phyloP scores from a whole-genome alignment of 2,329 filamentous ascomycete species.

The Emmonsiellopsis sp. region DNA sequence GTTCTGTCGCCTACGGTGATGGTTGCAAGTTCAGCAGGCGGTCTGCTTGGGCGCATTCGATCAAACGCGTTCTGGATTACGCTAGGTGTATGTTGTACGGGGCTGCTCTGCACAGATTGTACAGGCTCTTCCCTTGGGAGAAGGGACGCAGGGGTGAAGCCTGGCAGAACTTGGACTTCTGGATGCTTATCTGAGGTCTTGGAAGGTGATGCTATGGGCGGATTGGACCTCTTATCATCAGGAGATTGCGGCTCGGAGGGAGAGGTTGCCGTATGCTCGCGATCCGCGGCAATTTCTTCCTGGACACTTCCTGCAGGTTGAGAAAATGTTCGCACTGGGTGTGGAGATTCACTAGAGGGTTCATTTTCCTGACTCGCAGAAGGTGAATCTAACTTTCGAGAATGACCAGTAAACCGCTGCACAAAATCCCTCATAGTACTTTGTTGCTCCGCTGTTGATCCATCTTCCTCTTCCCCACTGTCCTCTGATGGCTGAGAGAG shows the following conservation, averaged over 20 bases:
- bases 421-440: neutral
- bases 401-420: neutral
- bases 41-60: constrained; percentile 55
- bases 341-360: neutral
- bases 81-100: constrained; percentile 21
- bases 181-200: constrained; percentile 7
- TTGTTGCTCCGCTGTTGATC: constrained; percentile 6
- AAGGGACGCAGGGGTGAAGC: neutral
- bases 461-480: constrained; percentile 9
- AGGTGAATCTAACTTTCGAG: neutral
- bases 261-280: neutral
- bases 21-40: constrained; percentile 57
- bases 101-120: neutral
- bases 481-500: neutral
- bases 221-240: neutral
- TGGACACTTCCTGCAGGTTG: neutral
- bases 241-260: neutral
- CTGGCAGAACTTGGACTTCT: constrained; percentile 1
- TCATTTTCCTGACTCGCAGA: constrained; percentile 1
- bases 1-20: constrained; percentile 66
- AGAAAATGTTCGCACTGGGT: neutral
- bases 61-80: constrained; percentile 54
- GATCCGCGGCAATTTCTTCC: too few relatives aligned
- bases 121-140: constrained; percentile 1
- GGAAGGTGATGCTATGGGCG: neutral